Evolutionary conservation across 116 monocot species (phyloP).

Genomic region (Trichopus zeylanicus): DNA sequence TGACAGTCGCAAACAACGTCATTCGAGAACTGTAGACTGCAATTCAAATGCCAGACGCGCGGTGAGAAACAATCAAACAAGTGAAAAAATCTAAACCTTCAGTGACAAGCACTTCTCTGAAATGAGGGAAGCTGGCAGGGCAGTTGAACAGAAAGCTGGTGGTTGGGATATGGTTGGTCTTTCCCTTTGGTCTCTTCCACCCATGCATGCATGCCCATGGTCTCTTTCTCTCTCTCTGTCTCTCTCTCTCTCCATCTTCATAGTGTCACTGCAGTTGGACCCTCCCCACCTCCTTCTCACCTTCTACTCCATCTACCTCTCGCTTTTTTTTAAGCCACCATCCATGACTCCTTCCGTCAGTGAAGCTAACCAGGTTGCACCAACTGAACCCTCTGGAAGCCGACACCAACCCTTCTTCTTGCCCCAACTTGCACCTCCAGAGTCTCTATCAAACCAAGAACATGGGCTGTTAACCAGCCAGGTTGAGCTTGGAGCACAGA

Average conservation of each 20-base stretch:
- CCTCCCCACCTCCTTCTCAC: slow-evolving; percentile 34
- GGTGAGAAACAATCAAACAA: too few species aligned
- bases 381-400: too few species aligned
- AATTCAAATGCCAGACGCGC: too few species aligned
- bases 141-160: slow-evolving; percentile 63
- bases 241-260: neutral
- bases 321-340: neutral
- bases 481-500: neutral
- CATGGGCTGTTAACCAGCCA: neutral
- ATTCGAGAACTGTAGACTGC: too few species aligned
- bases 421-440: neutral
- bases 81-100: too few species aligned
- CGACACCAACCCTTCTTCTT: too few species aligned
- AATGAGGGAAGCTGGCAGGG: slow-evolving; percentile 10
- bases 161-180: slow-evolving; percentile 45
- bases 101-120: neutral
- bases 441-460: neutral
- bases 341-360: too few species aligned
- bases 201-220: neutral
- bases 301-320: slow-evolving; percentile 18
- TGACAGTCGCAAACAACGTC: too few species aligned
- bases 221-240: neutral
- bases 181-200: slow-evolving; percentile 3
- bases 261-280: neutral
- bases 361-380: too few species aligned